Evolutionary conservation across 441 rosid genomes (phyloP).

Genomic region (Populus tomentosa): DNA sequence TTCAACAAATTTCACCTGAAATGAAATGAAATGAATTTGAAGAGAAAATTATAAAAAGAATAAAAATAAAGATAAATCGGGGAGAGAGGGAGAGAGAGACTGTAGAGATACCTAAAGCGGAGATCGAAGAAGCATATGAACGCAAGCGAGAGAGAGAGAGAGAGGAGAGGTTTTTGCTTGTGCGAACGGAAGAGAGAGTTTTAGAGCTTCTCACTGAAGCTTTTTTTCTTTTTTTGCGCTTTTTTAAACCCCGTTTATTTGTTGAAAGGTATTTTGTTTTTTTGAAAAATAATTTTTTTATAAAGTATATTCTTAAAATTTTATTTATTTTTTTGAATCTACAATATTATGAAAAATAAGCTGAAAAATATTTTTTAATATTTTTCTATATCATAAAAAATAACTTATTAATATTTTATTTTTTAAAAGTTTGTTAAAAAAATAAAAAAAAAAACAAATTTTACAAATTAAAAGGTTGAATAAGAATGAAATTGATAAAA

Average conservation of each 20-base stretch:
- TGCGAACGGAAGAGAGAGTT: background rate
- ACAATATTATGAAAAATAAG: no score
- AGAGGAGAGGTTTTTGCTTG: background rate
- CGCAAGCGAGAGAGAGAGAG: background rate
- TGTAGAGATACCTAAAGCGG: conserved; percentile 1
- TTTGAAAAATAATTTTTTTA: no score
- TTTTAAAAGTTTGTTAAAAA: no score
- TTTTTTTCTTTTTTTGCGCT: background rate
- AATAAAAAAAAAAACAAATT: no score
- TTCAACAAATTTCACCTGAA: background rate
- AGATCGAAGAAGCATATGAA: conserved; percentile 8
- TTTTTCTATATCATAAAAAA: no score
- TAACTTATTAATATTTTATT: no score
- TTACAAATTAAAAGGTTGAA: no score
- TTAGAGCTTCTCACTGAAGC: background rate
- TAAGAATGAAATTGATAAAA: no score
- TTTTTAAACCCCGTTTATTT: background rate
- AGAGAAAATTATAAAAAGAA: background rate
- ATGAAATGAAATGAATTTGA: background rate
- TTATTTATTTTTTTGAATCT: no score
- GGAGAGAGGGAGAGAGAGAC: background rate
- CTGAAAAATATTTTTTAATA: no score
- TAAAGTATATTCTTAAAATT: no score
- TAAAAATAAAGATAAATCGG: background rate
- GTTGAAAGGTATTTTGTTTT: no score